Evolutionary conservation across 2,329 filamentous ascomycete genomes (phyloP).

Genomic region (Aspergillus niger): DNA sequence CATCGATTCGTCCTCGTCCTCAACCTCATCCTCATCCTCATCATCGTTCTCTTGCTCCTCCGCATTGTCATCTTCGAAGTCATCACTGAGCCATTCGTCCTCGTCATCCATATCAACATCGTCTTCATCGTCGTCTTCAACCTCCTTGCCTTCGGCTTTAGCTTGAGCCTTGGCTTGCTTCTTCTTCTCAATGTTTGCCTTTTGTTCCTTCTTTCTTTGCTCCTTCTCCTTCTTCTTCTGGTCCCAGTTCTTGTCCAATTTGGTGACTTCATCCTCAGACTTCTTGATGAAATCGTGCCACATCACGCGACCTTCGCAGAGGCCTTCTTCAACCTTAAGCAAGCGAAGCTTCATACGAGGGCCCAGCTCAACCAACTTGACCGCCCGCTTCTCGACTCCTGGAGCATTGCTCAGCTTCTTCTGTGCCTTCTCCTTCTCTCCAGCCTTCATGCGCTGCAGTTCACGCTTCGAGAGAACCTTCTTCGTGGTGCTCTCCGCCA

Average conservation of each 20-base stretch:
- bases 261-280: conserved; percentile 71
- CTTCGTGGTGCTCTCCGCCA: conserved; percentile 60
- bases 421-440: conserved; percentile 48
- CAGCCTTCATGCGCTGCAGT: conserved; percentile 48
- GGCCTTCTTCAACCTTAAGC: conserved; percentile 93
- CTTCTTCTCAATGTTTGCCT: conserved; percentile 88
- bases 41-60: conserved; percentile 34
- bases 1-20: conserved; percentile 41
- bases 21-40: conserved; percentile 30
- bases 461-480: conserved; percentile 57
- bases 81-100: conserved; percentile 56
- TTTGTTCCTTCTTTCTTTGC: conserved; percentile 76
- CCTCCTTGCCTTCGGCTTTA: conserved; percentile 43
- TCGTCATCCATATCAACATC: conserved; percentile 58
- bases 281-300: conserved; percentile 97
- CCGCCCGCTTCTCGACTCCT: conserved; percentile 76
- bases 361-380: conserved; percentile 90
- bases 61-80: conserved; percentile 50
- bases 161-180: conserved; percentile 62
- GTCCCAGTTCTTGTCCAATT: conserved; percentile 82
- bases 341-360: conserved; percentile 85
- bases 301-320: conserved; percentile 88
- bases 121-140: conserved; percentile 50
- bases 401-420: conserved; percentile 44
- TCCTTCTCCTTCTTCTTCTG: conserved; percentile 78